These are phyloP conservation scores for Phytophthora citrophthora DNA, from an alignment of 352 stramenopile genomes.

Conservation along the genomic window DNA sequence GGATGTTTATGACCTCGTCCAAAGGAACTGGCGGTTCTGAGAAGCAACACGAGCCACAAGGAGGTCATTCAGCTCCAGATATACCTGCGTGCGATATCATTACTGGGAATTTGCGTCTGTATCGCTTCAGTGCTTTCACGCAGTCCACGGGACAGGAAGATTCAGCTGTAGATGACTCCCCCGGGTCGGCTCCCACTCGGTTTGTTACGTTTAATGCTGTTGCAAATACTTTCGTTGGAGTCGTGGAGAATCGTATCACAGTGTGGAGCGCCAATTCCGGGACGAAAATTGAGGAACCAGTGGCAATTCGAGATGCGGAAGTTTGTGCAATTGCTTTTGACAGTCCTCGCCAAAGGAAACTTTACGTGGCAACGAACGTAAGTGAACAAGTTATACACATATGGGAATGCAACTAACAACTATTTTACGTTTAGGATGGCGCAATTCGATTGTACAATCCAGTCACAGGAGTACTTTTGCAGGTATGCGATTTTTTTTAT, in stretches of 20 bases:
- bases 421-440: slow-evolving; percentile 47
- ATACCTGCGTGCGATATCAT: slow-evolving; percentile 54
- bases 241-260: slow-evolving; percentile 61
- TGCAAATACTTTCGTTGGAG: slow-evolving; percentile 66
- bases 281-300: slow-evolving; percentile 57
- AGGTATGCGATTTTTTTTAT: slow-evolving; percentile 26
- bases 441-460: slow-evolving; percentile 73
- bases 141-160: slow-evolving; percentile 31
- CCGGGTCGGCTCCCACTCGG: slow-evolving; percentile 32
- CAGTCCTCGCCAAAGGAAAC: slow-evolving; percentile 64
- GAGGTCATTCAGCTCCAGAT: slow-evolving; percentile 11
- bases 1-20: slow-evolving; percentile 41
- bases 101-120: slow-evolving; percentile 57
- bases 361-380: slow-evolving; percentile 75
- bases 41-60: slow-evolving; percentile 22
- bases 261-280: slow-evolving; percentile 77
- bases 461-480: slow-evolving; percentile 59
- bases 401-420: not conserved
- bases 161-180: slow-evolving; percentile 26
- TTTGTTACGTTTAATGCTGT: slow-evolving; percentile 66
- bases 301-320: slow-evolving; percentile 52
- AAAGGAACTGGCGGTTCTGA: slow-evolving; percentile 12
- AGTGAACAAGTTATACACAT: slow-evolving; percentile 3
- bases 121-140: slow-evolving; percentile 54
- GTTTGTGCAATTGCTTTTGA: slow-evolving; percentile 71